These are phyloP conservation scores for Candida stauntonica DNA, from an alignment of 805 yeast genomes.

Conservation along the genomic window DNA sequence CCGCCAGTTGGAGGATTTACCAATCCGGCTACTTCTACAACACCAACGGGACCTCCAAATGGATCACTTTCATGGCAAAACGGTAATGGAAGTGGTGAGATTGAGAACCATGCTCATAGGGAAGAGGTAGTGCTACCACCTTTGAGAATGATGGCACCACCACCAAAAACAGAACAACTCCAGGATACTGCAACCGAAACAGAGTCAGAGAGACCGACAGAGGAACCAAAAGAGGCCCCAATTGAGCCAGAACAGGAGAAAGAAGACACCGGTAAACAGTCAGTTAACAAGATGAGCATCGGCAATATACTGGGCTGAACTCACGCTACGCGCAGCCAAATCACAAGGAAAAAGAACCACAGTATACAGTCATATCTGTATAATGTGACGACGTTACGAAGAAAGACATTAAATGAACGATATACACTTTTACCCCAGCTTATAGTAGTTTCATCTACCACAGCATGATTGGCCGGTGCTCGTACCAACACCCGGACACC, in stretches of 20 bases:
- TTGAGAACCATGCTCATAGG: too few relatives aligned
- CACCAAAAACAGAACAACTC: too few relatives aligned
- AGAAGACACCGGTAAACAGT: constrained; percentile 11
- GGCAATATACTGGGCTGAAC: constrained; percentile 19
- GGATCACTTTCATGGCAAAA: too few relatives aligned
- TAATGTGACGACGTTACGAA: not conserved
- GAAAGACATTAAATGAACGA: not conserved
- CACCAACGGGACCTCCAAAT: too few relatives aligned
- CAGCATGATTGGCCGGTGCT: not conserved
- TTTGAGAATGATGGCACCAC: not conserved
- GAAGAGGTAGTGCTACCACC: not conserved
- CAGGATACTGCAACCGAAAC: too few relatives aligned
- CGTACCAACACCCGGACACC: not conserved
- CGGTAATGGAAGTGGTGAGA: too few relatives aligned
- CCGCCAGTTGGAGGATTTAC: constrained; percentile 6
- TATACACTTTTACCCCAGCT: not conserved
- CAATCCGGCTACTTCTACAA: too few relatives aligned
- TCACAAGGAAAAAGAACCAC: too few relatives aligned
- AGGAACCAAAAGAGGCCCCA: too few relatives aligned
- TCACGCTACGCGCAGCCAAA: too few relatives aligned
- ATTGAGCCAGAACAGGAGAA: constrained; percentile 10
- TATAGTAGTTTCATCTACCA: too few relatives aligned
- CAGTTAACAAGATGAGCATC: constrained; percentile 21
- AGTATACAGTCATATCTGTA: too few relatives aligned
- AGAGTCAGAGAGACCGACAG: not conserved